A percentile compares a stretch with the other conserved stretches of the same genome.
Conservation (phyloP, 306 rosid species). For the Hippophae rhamnoides region DNA sequence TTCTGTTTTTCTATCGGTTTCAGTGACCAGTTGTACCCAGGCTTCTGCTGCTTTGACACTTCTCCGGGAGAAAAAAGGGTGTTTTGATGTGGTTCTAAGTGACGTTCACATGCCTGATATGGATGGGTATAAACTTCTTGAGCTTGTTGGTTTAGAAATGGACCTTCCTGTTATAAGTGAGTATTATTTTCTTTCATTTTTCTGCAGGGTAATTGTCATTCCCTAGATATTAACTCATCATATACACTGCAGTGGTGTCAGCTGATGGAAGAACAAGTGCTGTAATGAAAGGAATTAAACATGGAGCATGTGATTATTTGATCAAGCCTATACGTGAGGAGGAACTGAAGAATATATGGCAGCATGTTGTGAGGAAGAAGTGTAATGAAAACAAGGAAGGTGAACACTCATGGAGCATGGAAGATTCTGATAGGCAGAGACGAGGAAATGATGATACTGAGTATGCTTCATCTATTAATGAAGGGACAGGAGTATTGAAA, state of each 20-base stretch:
- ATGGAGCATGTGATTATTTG: conserved; percentile 59
- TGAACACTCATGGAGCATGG: conserved; percentile 49
- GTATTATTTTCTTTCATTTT: conserved; percentile 16
- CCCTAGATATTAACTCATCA: conserved; percentile 6
- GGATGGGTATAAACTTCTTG: conserved; percentile 47
- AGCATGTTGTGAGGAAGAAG: conserved; percentile 41
- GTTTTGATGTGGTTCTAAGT: conserved; percentile 47
- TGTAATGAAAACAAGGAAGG: conserved; percentile 37
- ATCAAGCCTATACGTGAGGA: conserved; percentile 47
- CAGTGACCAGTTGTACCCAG: conserved; percentile 38
- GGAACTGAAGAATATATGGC: conserved; percentile 50
- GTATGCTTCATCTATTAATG: conserved; percentile 40
- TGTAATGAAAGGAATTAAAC: conserved; percentile 29
- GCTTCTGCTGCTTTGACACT: conserved; percentile 38
- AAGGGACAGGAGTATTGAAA: conserved; percentile 34
- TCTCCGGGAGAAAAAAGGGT: conserved; percentile 31
- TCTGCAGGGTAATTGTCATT: conserved; percentile 2
- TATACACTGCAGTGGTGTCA: conserved; percentile 59
- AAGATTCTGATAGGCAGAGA: conserved; percentile 39
- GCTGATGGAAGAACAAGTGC: conserved; percentile 31
- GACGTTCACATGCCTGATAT: conserved; percentile 57
- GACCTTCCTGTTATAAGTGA: conserved; percentile 61
- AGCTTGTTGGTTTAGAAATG: conserved; percentile 41
- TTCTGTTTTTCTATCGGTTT: conserved; percentile 3
- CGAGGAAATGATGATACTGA: conserved; percentile 45